Percentiles rank a stretch among this genome's conserved stretches.
These are phyloP conservation scores for Pythium dissotocum DNA, from an alignment of 352 stramenopile genomes.

Conservation along the genomic window DNA sequence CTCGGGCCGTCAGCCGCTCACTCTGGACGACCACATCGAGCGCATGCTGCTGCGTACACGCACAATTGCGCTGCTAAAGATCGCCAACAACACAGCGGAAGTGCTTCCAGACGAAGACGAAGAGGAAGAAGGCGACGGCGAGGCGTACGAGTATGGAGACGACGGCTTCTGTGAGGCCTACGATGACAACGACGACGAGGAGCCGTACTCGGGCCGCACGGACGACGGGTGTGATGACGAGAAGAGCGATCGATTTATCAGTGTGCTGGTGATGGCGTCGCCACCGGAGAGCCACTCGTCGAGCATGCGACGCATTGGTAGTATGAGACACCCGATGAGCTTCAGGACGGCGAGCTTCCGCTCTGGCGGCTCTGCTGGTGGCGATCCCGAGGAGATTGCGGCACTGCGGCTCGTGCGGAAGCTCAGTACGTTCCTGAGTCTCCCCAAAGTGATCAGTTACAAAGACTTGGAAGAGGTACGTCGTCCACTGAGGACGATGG, in stretches of 20 bases:
- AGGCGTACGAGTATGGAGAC: slow-evolving; percentile 33
- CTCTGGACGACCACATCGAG: slow-evolving; percentile 72
- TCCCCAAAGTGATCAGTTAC: slow-evolving; percentile 75
- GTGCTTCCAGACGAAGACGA: slow-evolving; percentile 51
- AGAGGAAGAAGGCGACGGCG: slow-evolving; percentile 43
- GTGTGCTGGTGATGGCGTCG: background rate
- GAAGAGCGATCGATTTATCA: slow-evolving; percentile 16
- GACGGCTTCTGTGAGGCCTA: slow-evolving; percentile 10
- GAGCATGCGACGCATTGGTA: slow-evolving; percentile 6
- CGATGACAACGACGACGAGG: slow-evolving; percentile 1
- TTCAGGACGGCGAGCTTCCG: slow-evolving; percentile 37
- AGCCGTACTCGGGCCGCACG: background rate
- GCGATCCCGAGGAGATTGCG: slow-evolving; percentile 34
- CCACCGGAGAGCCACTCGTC: slow-evolving; percentile 12
- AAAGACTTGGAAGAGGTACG: slow-evolving; percentile 62
- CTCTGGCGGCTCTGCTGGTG: slow-evolving; percentile 17
- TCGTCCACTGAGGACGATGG: background rate
- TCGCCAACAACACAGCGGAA: slow-evolving; percentile 72
- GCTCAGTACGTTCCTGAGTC: slow-evolving; percentile 65
- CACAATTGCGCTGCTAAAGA: slow-evolving; percentile 67
- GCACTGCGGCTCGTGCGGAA: slow-evolving; percentile 56
- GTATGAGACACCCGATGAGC: slow-evolving; percentile 16
- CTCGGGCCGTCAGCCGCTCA: slow-evolving; percentile 26
- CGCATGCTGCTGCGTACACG: slow-evolving; percentile 62
- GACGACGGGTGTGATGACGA: slow-evolving; percentile 20